These are phyloP conservation scores for Spinacia oleracea DNA, from an alignment of 179 eudicot genomes.

Conservation along the genomic window DNA sequence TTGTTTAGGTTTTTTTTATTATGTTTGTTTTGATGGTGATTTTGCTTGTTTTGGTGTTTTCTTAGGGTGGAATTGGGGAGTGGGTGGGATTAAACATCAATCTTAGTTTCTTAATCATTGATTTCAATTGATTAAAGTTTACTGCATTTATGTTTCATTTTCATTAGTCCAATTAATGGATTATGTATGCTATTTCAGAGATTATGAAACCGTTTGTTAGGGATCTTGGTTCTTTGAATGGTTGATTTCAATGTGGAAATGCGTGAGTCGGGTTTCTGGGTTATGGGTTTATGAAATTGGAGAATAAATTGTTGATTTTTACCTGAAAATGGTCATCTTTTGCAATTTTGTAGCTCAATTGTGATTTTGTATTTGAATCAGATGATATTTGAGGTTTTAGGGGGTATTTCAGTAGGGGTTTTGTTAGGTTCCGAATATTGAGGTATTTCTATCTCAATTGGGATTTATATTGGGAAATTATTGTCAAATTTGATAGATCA, in stretches of 20 bases:
- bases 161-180: background rate
- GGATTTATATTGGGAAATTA: no score
- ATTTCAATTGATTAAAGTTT: background rate
- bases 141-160: no score
- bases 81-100: background rate
- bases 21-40: background rate
- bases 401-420: no score
- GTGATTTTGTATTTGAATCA: background rate
- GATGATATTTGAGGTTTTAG: background rate
- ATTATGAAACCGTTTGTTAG: background rate
- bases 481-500: no score
- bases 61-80: background rate
- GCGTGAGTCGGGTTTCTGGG: background rate
- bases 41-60: background rate
- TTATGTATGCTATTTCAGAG: background rate
- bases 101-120: background rate
- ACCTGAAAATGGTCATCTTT: no score
- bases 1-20: background rate
- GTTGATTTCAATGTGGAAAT: background rate
- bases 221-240: background rate
- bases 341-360: no score
- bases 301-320: background rate
- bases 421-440: background rate
- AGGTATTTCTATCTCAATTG: no score
- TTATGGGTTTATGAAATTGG: background rate